Conservation (phyloP, 345 rosid genomes). For the Murraya koenigii region DNA sequence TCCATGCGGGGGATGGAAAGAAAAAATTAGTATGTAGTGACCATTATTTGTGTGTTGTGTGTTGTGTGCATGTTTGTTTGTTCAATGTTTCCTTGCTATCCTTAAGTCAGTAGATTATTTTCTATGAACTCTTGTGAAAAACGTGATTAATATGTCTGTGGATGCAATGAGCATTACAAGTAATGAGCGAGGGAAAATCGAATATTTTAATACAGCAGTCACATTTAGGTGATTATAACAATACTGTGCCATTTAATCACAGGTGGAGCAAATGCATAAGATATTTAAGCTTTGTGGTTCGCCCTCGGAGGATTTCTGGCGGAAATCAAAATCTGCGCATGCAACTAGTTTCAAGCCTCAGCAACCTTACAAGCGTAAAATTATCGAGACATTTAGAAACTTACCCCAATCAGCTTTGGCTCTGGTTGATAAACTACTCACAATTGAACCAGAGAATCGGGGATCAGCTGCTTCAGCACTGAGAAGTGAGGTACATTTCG, state of each 20-base stretch:
- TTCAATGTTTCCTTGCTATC: too few species aligned
- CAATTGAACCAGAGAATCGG: constrained; percentile 68
- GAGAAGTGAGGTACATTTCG: constrained; percentile 46
- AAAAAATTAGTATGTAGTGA: too few species aligned
- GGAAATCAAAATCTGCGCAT: constrained; percentile 55
- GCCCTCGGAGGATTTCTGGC: constrained; percentile 79
- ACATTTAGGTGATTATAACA: neutral
- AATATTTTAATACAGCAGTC: neutral
- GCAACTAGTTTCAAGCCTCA: constrained; percentile 81
- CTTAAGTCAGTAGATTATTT: too few species aligned
- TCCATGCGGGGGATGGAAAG: too few species aligned
- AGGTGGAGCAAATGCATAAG: constrained; percentile 99
- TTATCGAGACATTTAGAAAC: constrained; percentile 52
- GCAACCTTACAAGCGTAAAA: constrained; percentile 54
- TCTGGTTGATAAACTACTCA: constrained; percentile 60
- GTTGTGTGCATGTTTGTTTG: too few species aligned
- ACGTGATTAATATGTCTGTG: too few species aligned
- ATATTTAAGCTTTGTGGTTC: constrained; percentile 96
- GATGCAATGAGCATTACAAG: too few species aligned
- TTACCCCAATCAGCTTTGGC: constrained; percentile 55
- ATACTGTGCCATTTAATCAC: neutral
- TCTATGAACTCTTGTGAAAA: too few species aligned
- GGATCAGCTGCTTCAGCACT: constrained; percentile 64
- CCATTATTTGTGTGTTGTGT: too few species aligned
- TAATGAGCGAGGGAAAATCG: too few species aligned